phyloP scores from a whole-genome alignment of 805 yeast genomes.

The Clavispora fructus region DNA sequence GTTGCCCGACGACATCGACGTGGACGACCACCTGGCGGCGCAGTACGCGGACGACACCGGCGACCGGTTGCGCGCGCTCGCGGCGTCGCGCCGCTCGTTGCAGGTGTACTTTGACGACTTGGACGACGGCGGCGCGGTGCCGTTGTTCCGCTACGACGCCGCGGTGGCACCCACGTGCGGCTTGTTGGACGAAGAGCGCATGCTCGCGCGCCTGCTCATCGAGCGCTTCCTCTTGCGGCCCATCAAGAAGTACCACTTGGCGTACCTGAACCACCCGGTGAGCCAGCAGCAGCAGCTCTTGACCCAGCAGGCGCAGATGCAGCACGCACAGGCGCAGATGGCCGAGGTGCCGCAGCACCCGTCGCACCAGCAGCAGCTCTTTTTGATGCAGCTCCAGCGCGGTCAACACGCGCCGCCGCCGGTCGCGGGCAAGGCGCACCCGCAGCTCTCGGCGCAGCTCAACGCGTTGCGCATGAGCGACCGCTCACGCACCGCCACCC shows the following conservation, averaged over 20 bases:
- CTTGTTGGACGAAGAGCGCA: conserved; percentile 31
- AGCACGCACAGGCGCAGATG: conserved; percentile 16
- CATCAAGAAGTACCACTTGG: conserved; percentile 40
- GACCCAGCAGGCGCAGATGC: conserved; percentile 27
- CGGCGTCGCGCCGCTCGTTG: conserved; percentile 34
- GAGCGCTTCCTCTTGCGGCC: conserved; percentile 38
- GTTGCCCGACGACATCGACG: conserved; percentile 45
- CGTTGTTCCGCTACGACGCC: conserved; percentile 47
- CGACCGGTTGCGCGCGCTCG: conserved; percentile 33
- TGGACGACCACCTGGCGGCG: conserved; percentile 42
- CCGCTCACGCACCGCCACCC: conserved; percentile 43
- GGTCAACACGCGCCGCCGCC: conserved; percentile 8
- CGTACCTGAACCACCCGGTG: conserved; percentile 40
- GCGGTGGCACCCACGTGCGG: conserved; percentile 24
- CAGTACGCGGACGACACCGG: conserved; percentile 46
- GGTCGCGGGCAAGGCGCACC: neutral
- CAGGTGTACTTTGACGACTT: conserved; percentile 32
- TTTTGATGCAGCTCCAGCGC: conserved; percentile 13
- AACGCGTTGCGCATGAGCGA: conserved; percentile 27
- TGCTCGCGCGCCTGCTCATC: conserved; percentile 35
- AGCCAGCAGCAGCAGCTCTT: conserved; percentile 22
- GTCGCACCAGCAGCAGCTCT: conserved; percentile 10
- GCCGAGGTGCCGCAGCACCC: conserved; percentile 1
- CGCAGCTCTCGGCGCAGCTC: conserved; percentile 16
- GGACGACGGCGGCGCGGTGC: conserved; percentile 25